These are phyloP conservation scores for Argentina anserina DNA, from an alignment of 306 rosid genomes.

Conservation along the genomic window DNA sequence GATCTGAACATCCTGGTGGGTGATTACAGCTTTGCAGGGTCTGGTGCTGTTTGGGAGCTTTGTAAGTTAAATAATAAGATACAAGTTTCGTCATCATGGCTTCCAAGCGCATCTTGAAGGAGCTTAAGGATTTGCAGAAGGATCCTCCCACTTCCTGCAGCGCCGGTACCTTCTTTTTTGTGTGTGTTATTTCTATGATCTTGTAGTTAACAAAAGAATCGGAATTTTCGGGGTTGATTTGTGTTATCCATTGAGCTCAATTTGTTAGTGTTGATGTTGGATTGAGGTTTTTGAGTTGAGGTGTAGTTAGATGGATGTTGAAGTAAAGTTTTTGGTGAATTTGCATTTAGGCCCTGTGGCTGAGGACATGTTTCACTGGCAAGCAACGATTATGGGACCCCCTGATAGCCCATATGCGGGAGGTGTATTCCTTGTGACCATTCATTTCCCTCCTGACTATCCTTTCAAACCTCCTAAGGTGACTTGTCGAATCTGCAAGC, in stretches of 20 bases:
- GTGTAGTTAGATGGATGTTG: not conserved
- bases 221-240: not conserved
- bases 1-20: not conserved
- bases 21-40: not conserved
- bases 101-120: conserved; percentile 73
- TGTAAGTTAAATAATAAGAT: not conserved
- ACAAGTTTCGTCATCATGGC: conserved; percentile 42
- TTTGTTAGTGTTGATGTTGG: not conserved
- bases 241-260: not conserved
- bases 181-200: not conserved
- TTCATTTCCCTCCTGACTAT: conserved; percentile 66
- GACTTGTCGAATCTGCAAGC: conserved; percentile 2
- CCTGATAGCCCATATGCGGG: conserved; percentile 71
- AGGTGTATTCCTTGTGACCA: conserved; percentile 65
- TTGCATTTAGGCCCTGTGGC: conserved; percentile 56
- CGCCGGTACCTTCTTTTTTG: conserved; percentile 39
- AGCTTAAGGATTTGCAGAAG: conserved; percentile 74
- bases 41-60: not conserved
- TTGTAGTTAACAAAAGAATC: no score
- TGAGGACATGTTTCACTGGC: conserved; percentile 79
- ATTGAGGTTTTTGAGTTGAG: not conserved
- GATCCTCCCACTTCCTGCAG: conserved; percentile 89
- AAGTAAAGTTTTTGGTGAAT: not conserved
- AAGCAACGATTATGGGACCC: conserved; percentile 74
- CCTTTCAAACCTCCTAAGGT: conserved; percentile 86